phyloP scores from a whole-genome alignment of 2,329 filamentous ascomycete genomes.

The Ceratocystiopsis brevicomis region DNA sequence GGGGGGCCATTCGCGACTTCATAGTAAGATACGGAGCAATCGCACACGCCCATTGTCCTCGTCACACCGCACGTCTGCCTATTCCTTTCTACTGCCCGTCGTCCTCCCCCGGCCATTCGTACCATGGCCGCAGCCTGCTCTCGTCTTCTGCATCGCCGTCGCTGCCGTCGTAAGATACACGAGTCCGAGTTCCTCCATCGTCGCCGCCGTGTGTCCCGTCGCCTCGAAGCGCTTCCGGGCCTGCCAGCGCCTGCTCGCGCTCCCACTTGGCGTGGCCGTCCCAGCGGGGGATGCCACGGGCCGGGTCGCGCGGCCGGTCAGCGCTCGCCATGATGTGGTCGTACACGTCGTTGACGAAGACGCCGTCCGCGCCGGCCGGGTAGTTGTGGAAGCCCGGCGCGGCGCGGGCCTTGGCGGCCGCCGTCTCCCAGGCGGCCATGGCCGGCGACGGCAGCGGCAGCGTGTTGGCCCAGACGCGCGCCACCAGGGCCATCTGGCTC shows the following conservation, averaged over 20 bases:
- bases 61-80: too few species aligned
- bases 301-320: neutral
- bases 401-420: slow-evolving; percentile 30
- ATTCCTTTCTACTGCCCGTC: too few species aligned
- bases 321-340: slow-evolving; percentile 31
- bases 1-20: too few species aligned
- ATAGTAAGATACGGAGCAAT: too few species aligned
- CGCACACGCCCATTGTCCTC: too few species aligned
- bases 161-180: slow-evolving; percentile 26
- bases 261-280: slow-evolving; percentile 52
- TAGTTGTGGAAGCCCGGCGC: slow-evolving; percentile 23
- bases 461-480: slow-evolving; percentile 57
- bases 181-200: slow-evolving; percentile 55
- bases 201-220: slow-evolving; percentile 43
- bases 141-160: neutral
- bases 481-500: slow-evolving; percentile 57
- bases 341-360: slow-evolving; percentile 51
- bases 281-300: slow-evolving; percentile 36
- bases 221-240: slow-evolving; percentile 56
- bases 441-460: slow-evolving; percentile 44
- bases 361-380: slow-evolving; percentile 38
- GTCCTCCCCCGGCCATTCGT: too few species aligned
- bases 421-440: slow-evolving; percentile 53
- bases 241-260: slow-evolving; percentile 43
- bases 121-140: too few species aligned